Evolutionary conservation across 2,329 filamentous ascomycete species (phyloP).

Genomic region (Xylariaceae sp.): DNA sequence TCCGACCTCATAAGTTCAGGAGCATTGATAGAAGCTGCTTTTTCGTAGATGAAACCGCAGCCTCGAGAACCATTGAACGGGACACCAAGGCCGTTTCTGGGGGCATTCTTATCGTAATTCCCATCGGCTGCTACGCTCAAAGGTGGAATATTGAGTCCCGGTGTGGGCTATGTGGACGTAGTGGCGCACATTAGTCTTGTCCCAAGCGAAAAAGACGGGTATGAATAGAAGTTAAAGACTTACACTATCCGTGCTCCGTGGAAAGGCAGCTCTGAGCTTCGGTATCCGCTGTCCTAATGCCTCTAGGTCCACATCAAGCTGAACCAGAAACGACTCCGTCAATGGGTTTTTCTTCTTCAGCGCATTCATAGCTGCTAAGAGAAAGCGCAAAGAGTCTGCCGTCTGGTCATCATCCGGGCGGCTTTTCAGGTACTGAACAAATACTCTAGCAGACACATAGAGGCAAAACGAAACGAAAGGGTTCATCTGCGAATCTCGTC

Average conservation of each 20-base stretch:
- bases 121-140: background rate
- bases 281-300: constrained; percentile 61
- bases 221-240: constrained; percentile 27
- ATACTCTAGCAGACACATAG: constrained; percentile 92
- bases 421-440: constrained; percentile 94
- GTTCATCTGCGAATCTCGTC: constrained; percentile 64
- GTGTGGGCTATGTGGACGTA: constrained; percentile 28
- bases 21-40: constrained; percentile 38
- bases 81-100: constrained; percentile 36
- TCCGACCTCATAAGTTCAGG: constrained; percentile 41
- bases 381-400: constrained; percentile 79
- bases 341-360: constrained; percentile 84
- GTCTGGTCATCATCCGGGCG: constrained; percentile 78
- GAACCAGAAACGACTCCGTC: constrained; percentile 90
- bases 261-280: constrained; percentile 52
- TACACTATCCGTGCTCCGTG: constrained; percentile 51
- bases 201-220: background rate
- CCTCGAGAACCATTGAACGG: constrained; percentile 37
- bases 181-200: constrained; percentile 22
- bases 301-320: constrained; percentile 88
- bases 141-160: constrained; percentile 14
- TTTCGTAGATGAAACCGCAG: constrained; percentile 28
- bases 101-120: constrained; percentile 4
- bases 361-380: constrained; percentile 85
- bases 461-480: constrained; percentile 93